These are phyloP conservation scores for Anthracocystis setariae DNA, from an alignment of 1,284 basidiomycete species.

Conservation along the genomic window DNA sequence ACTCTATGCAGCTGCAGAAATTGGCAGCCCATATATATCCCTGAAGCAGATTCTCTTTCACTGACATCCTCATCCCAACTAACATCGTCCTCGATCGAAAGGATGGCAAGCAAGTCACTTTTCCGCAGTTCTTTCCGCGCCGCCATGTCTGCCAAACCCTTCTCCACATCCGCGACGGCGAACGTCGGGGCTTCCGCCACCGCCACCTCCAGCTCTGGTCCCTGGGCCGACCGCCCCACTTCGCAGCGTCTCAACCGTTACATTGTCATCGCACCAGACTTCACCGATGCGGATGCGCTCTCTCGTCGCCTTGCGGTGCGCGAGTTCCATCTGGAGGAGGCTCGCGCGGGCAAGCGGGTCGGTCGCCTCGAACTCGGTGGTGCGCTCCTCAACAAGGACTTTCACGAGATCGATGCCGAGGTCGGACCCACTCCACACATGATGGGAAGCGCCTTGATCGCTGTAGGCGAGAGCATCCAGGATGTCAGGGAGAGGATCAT, in stretches of 20 bases:
- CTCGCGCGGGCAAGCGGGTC: slow-evolving; percentile 42
- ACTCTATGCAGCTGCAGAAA: too few species aligned
- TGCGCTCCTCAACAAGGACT: slow-evolving; percentile 50
- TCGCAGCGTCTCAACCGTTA: slow-evolving; percentile 45
- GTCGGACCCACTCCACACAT: slow-evolving; percentile 41
- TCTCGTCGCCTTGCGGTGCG: slow-evolving; percentile 54
- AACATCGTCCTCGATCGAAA: background rate
- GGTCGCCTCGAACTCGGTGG: slow-evolving; percentile 57
- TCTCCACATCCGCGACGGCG: slow-evolving; percentile 10
- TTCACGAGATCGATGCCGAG: slow-evolving; percentile 43
- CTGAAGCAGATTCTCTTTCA: background rate
- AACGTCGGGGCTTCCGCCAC: slow-evolving; percentile 14
- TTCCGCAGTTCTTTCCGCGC: slow-evolving; percentile 2
- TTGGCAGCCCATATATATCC: too few species aligned
- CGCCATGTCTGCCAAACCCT: background rate
- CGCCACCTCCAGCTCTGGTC: slow-evolving; percentile 11
- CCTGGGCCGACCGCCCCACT: slow-evolving; percentile 39
- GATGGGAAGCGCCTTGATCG: slow-evolving; percentile 49
- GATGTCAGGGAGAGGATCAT: slow-evolving; percentile 43
- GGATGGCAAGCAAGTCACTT: slow-evolving; percentile 9
- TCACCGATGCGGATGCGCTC: slow-evolving; percentile 38
- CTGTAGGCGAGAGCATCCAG: slow-evolving; percentile 51
- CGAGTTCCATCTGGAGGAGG: slow-evolving; percentile 52
- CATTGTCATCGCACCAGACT: slow-evolving; percentile 52
- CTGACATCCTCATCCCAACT: background rate